Evolutionary conservation across 345 rosid genomes (phyloP), one percentile per base, ranked within the genome.

Genomic region (Cochlearia excelsa): DNA sequence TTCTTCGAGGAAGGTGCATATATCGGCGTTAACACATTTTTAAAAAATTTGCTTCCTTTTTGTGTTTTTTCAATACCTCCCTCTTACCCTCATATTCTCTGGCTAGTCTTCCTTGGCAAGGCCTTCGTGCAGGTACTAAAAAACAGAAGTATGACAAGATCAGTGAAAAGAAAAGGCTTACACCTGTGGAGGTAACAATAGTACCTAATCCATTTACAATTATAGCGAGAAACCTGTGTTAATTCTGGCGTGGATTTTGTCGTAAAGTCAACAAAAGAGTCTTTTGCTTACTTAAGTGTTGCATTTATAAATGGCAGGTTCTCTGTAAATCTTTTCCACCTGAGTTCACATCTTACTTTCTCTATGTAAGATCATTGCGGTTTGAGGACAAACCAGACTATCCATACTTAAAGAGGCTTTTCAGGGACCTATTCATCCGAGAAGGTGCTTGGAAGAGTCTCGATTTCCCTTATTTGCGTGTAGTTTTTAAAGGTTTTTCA

Each of bases 341-440:
- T 28, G 95, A 94, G 78, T 90, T 94, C 70, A 90, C 92, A 56
- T 90, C 97, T 9, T 94, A 90, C 75, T 94, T 94, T 59, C 96
- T 87, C 63, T 94, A 90, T 64, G 87, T 95, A 50, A 95, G 99
- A 28, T 80, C 99, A 9, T 69, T 94, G 75, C 84, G 90, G 49
- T 94, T 94, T 76, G 99, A 94, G 75, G 96, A 90, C 73, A 90
- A 87, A 77, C 97, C 99, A 9, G 99, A 94, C 66, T 90, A 94
- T 77, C 83, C 97, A 40, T 94, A 90, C 81, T 75, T 94, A 77
- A 87, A 90, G 81, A 87, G 95, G 77, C 92, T 94, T 39, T 94
- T 94, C 68, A 81, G 96, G 31, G 99, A 94, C 63, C 81, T 94
- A 40, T 94, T 94, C 63, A 90, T 90, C 59, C 83, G 92, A 64